These are phyloP conservation scores for Phoma sp. DNA, from an alignment of 2,329 filamentous ascomycete genomes.

Conservation along the genomic window DNA sequence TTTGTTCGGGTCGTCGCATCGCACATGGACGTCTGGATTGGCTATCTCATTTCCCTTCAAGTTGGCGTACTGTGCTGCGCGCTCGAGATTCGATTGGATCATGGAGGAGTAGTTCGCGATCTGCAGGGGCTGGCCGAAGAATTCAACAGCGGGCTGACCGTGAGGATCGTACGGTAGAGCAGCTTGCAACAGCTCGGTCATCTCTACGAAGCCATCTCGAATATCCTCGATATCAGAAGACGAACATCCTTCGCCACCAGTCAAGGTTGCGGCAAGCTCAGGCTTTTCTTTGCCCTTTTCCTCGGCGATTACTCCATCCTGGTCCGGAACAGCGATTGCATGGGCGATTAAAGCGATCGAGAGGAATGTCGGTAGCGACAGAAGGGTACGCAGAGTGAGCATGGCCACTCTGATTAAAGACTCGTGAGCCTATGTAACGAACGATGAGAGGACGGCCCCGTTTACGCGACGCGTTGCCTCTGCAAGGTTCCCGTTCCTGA, in stretches of 20 bases:
- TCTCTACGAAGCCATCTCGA: constrained; percentile 41
- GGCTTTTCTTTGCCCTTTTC: constrained; percentile 21
- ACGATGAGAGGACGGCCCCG: not conserved
- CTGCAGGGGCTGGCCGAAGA: constrained; percentile 33
- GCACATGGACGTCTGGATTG: constrained; percentile 42
- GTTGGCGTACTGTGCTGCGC: constrained; percentile 39
- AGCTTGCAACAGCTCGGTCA: constrained; percentile 39
- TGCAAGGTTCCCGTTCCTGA: not conserved
- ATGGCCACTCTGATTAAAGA: constrained; percentile 20
- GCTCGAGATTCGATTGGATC: constrained; percentile 35
- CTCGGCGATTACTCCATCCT: constrained; percentile 34
- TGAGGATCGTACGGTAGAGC: constrained; percentile 31
- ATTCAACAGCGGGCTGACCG: constrained; percentile 34
- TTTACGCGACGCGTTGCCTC: not conserved
- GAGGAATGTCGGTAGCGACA: constrained; percentile 33
- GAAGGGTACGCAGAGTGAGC: constrained; percentile 28
- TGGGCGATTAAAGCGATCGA: constrained; percentile 26
- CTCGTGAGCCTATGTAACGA: not conserved
- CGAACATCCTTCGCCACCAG: constrained; percentile 41
- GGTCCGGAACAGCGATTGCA: constrained; percentile 30
- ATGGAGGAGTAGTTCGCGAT: constrained; percentile 39
- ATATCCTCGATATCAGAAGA: constrained; percentile 35
- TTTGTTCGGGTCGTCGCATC: constrained; percentile 43
- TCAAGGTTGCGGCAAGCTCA: constrained; percentile 33
- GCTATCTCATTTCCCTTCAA: constrained; percentile 28